These are phyloP conservation scores for Fistulifera solaris DNA, from an alignment of 108 stramenopile species.

Conservation along the genomic window DNA sequence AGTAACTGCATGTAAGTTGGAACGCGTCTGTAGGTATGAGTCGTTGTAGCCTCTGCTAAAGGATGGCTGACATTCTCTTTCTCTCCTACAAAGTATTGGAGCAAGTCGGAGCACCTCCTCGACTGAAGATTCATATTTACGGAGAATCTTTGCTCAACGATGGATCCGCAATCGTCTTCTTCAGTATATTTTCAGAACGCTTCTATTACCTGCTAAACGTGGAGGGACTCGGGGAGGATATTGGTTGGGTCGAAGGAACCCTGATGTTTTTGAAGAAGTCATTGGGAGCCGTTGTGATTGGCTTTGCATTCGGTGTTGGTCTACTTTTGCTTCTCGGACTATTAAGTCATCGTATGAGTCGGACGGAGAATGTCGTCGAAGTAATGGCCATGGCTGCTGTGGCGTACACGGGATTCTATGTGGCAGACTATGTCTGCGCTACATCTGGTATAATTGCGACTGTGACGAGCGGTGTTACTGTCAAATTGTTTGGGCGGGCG, in stretches of 20 bases:
- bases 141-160: conserved; percentile 34
- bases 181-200: conserved; percentile 51
- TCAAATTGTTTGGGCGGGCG: conserved; percentile 38
- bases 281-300: conserved; percentile 47
- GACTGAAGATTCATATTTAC: conserved; percentile 68
- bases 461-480: conserved; percentile 53
- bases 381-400: conserved; percentile 64
- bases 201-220: conserved; percentile 39
- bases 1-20: conserved; percentile 62
- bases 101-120: conserved; percentile 53
- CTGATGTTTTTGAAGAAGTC: conserved; percentile 40
- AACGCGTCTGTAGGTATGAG: conserved; percentile 39
- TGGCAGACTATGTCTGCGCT: conserved; percentile 50
- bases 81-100: conserved; percentile 31
- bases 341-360: conserved; percentile 51
- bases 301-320: conserved; percentile 59
- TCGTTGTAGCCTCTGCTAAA: conserved; percentile 2
- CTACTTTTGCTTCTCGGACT: conserved; percentile 34
- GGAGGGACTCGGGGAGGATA: conserved; percentile 37
- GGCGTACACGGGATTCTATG: conserved; percentile 78
- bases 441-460: conserved; percentile 75
- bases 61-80: conserved; percentile 23
- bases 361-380: conserved; percentile 69
- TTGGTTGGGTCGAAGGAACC: conserved; percentile 24
- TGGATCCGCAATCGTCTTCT: conserved; percentile 59